A percentile compares a stretch with the other conserved stretches of the same genome.
phyloP scores from a whole-genome alignment of 108 stramenopile genomes.

The Cyclotella cryptica region DNA sequence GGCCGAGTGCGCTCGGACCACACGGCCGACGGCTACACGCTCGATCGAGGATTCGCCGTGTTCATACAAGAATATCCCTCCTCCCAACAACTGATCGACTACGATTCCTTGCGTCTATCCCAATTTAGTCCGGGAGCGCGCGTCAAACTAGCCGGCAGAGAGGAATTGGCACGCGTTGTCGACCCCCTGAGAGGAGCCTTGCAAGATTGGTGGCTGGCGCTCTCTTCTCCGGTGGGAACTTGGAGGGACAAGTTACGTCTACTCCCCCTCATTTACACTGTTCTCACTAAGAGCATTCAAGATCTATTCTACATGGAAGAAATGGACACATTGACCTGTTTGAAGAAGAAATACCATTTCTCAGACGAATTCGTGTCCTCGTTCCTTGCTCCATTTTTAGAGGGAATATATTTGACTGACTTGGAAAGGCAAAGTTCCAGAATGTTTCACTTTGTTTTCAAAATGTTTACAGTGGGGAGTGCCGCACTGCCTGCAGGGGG shows the following conservation, averaged over 20 bases:
- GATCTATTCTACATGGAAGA: conserved; percentile 81
- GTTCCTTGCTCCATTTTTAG: conserved; percentile 87
- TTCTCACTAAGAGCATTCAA: conserved; percentile 60
- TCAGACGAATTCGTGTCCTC: conserved; percentile 70
- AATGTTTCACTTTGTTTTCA: conserved; percentile 91
- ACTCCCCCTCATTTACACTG: conserved; percentile 66
- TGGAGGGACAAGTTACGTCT: conserved; percentile 72
- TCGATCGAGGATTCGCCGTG: conserved; percentile 90
- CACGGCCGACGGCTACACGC: conserved; percentile 74
- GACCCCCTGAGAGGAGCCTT: conserved; percentile 79
- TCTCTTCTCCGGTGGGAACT: conserved; percentile 76
- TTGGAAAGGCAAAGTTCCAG: conserved; percentile 76
- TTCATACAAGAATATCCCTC: conserved; percentile 88
- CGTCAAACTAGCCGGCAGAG: conserved; percentile 57
- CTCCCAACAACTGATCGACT: conserved; percentile 70
- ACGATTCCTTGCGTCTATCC: conserved; percentile 62
- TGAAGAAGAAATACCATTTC: conserved; percentile 73
- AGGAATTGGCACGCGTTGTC: conserved; percentile 61
- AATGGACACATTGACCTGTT: conserved; percentile 65
- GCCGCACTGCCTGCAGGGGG: conserved; percentile 78
- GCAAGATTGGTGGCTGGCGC: conserved; percentile 50
- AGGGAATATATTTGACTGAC: conserved; percentile 84
- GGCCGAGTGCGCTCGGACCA: conserved; percentile 78
- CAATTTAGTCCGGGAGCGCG: conserved; percentile 82
- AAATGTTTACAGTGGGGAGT: conserved; percentile 84